These are phyloP conservation scores for Leccinum pellstonianum DNA, from an alignment of 768 basidiomycete species.

Conservation along the genomic window DNA sequence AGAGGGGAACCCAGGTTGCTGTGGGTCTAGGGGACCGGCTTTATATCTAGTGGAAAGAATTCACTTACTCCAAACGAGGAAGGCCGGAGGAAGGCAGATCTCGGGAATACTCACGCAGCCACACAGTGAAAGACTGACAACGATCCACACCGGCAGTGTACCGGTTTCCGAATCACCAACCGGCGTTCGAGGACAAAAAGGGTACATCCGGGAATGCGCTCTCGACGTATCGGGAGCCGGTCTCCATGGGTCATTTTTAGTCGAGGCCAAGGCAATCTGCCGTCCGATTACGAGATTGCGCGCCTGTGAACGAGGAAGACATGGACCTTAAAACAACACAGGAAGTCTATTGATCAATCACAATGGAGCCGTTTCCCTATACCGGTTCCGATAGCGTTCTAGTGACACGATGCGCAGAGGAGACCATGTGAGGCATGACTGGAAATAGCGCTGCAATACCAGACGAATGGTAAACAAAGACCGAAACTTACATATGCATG, in stretches of 20 bases:
- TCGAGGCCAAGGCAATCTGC: neutral
- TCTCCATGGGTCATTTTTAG: conserved; percentile 8
- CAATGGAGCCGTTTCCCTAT: neutral
- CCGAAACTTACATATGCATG: conserved; percentile 17
- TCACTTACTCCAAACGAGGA: conserved; percentile 12
- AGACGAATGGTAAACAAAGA: neutral
- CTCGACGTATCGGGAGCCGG: conserved; percentile 13
- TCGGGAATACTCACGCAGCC: conserved; percentile 17
- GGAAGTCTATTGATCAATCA: neutral
- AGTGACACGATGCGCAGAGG: neutral
- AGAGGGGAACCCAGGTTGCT: conserved; percentile 3
- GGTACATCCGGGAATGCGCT: neutral
- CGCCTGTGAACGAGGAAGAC: conserved; percentile 1
- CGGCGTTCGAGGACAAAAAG: conserved; percentile 3
- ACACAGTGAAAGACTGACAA: conserved; percentile 11
- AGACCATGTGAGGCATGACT: conserved; percentile 6
- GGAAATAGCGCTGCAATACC: conserved; percentile 13
- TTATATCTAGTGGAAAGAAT: conserved; percentile 22
- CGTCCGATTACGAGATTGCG: neutral
- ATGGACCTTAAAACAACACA: neutral
- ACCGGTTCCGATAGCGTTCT: conserved; percentile 13
- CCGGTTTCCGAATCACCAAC: conserved; percentile 16
- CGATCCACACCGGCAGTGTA: conserved; percentile 9
- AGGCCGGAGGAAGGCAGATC: conserved; percentile 11
- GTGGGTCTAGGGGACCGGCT: neutral